Evolutionary conservation across 805 yeast genomes (phyloP).

Genomic region (Ogataea degrootiae): DNA sequence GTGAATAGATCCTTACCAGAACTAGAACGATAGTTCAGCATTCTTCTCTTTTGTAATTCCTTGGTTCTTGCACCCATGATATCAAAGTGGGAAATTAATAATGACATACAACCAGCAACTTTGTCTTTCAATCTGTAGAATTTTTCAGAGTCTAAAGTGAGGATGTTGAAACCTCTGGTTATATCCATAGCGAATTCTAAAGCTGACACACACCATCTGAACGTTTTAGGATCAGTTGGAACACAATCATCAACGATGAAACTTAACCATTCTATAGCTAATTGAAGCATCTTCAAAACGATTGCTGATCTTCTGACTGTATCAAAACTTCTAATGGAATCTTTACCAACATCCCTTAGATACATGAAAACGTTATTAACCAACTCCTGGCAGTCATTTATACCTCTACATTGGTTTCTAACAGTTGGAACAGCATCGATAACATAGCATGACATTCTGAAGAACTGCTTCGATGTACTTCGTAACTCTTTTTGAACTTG

Average conservation of each 20-base stretch:
- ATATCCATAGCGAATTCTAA: constrained; percentile 94
- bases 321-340: constrained; percentile 61
- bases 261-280: constrained; percentile 87
- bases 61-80: constrained; percentile 96
- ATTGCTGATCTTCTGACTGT: constrained; percentile 61
- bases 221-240: constrained; percentile 86
- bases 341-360: constrained; percentile 76
- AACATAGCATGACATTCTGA: constrained; percentile 59
- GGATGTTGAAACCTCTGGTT: constrained; percentile 84
- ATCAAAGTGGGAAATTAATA: constrained; percentile 91
- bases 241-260: constrained; percentile 92
- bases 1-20: constrained; percentile 48
- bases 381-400: constrained; percentile 67
- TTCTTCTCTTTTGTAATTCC: constrained; percentile 54
- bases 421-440: constrained; percentile 54
- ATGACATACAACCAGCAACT: constrained; percentile 92
- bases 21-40: constrained; percentile 48
- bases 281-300: constrained; percentile 64
- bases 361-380: constrained; percentile 71
- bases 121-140: constrained; percentile 67
- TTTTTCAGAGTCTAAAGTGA: constrained; percentile 73
- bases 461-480: constrained; percentile 60
- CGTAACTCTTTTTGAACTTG: constrained; percentile 70
- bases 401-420: constrained; percentile 49
- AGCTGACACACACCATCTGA: constrained; percentile 94